Evolutionary conservation across 2,329 filamentous ascomycete species (phyloP), one percentile per base, ranked within the genome.

Genomic region (Neopestalotiopsis rosae): DNA sequence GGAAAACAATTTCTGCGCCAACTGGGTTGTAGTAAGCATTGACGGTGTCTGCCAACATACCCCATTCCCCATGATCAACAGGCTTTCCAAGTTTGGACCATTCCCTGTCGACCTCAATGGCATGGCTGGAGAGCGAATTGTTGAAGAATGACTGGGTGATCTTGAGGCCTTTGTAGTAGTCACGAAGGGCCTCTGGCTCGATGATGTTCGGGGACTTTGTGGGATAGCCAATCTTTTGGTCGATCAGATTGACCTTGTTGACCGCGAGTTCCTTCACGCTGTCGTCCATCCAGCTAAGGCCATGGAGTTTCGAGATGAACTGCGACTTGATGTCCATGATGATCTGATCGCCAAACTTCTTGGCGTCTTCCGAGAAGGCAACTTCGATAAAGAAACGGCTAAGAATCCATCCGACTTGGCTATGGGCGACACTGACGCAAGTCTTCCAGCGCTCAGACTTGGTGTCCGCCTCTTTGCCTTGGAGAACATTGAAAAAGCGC

Each of bases 371-470:
- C 0, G 90, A 89, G 74, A 93, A 94, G 1, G 90, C 86, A 63
- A 88, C 88, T 70, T 93, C 87, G 1, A 93, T 84, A 71, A 90
- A 94, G 80, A 93, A 93, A 28, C 90, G 88, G 75, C 90, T 91
- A 17, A 92, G 80, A 63, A 92, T 90, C 90, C 91, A 93, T 2
- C 87, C 87, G 28, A 93, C 77, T 5, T 87, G 86, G 28, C 79
- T 77, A 71, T 92, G 89, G 5, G 91, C 84, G 42, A 86, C 83
- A 7, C 76, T 76, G 34, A 92, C 84, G 72, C 91, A 93, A 6
- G 84, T 89, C 73, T 90, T 85, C 90, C 90, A 92, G 63, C 90
- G 85, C 74, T 93, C 91, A 14, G 88, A 81, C 24, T 83, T 84
- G 2, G 89, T 87, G 65, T 91, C 84, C 0, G 89, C 86, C 67